These are phyloP conservation scores for Cutaneotrichosporon sp. DNA, from an alignment of 1,284 basidiomycete species.

Conservation along the genomic window DNA sequence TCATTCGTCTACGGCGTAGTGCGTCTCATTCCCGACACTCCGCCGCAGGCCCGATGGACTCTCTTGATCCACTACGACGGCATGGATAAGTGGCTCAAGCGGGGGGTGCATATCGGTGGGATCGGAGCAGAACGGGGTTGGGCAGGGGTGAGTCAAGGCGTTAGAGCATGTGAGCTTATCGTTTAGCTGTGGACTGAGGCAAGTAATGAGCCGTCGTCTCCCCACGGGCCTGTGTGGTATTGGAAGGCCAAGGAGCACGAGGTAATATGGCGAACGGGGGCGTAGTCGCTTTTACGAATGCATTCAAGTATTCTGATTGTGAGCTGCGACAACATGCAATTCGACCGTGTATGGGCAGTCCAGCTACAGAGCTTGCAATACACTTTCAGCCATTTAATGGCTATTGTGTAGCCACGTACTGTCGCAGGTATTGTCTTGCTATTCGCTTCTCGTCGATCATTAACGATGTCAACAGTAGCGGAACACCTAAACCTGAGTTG, in stretches of 20 bases:
- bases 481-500: too few species aligned
- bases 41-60: background rate
- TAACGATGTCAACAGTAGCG: too few species aligned
- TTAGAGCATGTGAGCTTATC: background rate
- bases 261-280: too few species aligned
- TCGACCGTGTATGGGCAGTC: too few species aligned
- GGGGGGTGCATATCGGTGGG: conserved; percentile 36
- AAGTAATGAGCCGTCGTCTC: background rate
- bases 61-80: background rate
- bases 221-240: background rate
- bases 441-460: too few species aligned
- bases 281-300: too few species aligned
- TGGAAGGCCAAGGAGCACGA: background rate
- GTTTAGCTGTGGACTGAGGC: background rate
- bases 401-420: too few species aligned
- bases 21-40: background rate
- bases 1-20: background rate
- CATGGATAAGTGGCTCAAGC: background rate
- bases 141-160: conserved; percentile 33
- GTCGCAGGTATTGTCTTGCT: too few species aligned
- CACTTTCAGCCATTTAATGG: too few species aligned
- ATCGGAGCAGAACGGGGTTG: conserved; percentile 33
- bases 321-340: too few species aligned
- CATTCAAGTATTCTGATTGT: too few species aligned
- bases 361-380: too few species aligned